Percentiles rank a stretch among this genome's conserved stretches.
phyloP scores from a whole-genome alignment of 2,329 filamentous ascomycete species.

The Lecanosticta acicola region DNA sequence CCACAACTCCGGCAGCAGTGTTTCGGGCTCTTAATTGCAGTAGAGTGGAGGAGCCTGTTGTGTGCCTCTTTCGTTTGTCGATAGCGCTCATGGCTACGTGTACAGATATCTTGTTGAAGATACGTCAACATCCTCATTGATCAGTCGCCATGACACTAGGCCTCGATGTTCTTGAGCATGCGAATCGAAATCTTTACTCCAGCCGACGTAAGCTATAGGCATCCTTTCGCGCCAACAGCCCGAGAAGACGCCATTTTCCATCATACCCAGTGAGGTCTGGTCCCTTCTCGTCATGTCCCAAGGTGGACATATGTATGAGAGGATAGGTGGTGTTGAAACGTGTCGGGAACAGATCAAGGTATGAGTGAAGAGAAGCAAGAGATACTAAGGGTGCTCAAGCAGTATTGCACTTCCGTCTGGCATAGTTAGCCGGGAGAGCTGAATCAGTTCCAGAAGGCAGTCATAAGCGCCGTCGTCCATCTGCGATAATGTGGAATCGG shows the following conservation, averaged over 20 bases:
- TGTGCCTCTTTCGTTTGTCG: not conserved
- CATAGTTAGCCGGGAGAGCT: constrained; percentile 44
- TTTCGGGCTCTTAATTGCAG: constrained; percentile 2
- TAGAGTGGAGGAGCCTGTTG: not conserved
- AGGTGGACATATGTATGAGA: constrained; percentile 54
- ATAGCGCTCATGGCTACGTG: not conserved
- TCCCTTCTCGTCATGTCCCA: constrained; percentile 59
- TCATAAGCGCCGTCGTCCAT: constrained; percentile 38
- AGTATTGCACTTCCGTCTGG: constrained; percentile 45
- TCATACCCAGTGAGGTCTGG: constrained; percentile 51
- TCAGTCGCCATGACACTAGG: constrained; percentile 37
- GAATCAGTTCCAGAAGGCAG: constrained; percentile 47
- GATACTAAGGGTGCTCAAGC: constrained; percentile 49
- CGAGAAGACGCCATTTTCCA: constrained; percentile 1
- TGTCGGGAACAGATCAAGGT: constrained; percentile 55
- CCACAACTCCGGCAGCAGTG: constrained; percentile 9
- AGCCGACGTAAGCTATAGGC: constrained; percentile 50
- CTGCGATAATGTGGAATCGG: constrained; percentile 5
- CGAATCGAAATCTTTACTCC: constrained; percentile 54
- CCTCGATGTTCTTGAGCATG: constrained; percentile 43
- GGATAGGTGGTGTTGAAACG: constrained; percentile 58
- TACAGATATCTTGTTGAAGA: too few relatives aligned
- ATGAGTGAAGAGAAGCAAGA: constrained; percentile 48
- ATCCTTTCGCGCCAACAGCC: constrained; percentile 48
- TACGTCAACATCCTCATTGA: constrained; percentile 19